phyloP scores from a whole-genome alignment of 2,329 filamentous ascomycete species.

The Apiospora kogelbergensis region DNA sequence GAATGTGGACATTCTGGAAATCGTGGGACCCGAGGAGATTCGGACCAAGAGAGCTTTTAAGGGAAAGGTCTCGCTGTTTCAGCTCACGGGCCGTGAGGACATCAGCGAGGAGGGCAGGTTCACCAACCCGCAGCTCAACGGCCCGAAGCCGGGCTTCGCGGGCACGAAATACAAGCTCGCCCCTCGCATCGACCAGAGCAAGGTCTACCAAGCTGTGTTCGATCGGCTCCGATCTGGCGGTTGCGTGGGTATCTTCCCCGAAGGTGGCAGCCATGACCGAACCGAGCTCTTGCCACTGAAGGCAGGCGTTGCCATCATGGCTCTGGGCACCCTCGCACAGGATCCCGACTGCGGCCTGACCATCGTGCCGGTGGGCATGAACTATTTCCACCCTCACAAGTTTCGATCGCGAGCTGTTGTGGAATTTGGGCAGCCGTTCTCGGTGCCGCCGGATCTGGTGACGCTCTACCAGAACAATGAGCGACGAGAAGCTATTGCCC shows the following conservation, averaged over 20 bases:
- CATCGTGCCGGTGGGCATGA: slow-evolving; percentile 97
- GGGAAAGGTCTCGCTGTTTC: slow-evolving; percentile 69
- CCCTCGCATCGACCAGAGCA: slow-evolving; percentile 89
- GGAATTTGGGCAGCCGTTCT: slow-evolving; percentile 88
- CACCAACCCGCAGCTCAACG: slow-evolving; percentile 52
- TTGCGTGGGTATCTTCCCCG: slow-evolving; percentile 94
- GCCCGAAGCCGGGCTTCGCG: slow-evolving; percentile 61
- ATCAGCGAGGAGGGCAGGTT: slow-evolving; percentile 67
- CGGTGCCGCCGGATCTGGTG: slow-evolving; percentile 79
- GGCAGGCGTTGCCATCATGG: slow-evolving; percentile 97
- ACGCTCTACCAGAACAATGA: slow-evolving; percentile 82
- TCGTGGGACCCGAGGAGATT: slow-evolving; percentile 77
- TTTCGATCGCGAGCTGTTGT: slow-evolving; percentile 95
- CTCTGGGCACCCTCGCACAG: slow-evolving; percentile 81
- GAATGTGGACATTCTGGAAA: slow-evolving; percentile 80
- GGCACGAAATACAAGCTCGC: slow-evolving; percentile 86
- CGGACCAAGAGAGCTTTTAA: slow-evolving; percentile 86
- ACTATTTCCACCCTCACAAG: slow-evolving; percentile 99
- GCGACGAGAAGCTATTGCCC: slow-evolving; percentile 81
- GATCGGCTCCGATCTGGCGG: slow-evolving; percentile 77
- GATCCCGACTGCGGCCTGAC: slow-evolving; percentile 86
- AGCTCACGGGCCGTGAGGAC: slow-evolving; percentile 79
- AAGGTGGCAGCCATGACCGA: slow-evolving; percentile 93
- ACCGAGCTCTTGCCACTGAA: slow-evolving; percentile 90
- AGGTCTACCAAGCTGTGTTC: slow-evolving; percentile 93